Conservation (phyloP, 2,329 filamentous ascomycete genomes). For the Hypoxylon sp. region DNA sequence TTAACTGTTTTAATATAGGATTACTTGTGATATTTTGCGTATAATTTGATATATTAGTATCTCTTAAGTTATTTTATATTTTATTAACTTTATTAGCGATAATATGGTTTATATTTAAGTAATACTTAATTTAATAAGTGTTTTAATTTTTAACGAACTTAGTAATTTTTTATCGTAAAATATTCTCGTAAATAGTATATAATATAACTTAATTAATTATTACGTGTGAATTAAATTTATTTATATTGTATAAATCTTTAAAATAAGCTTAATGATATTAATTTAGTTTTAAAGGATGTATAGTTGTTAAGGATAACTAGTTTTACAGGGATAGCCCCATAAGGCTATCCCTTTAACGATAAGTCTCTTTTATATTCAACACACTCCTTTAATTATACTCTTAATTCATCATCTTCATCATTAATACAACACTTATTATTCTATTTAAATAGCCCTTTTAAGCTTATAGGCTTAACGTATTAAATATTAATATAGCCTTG, state of each 20-base stretch:
- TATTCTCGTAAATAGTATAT: conserved; percentile 5
- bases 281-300: no score
- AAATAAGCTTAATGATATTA: no score
- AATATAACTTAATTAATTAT: not conserved
- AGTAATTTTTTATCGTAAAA: not conserved
- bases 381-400: no score
- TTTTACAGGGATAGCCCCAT: no score
- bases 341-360: no score
- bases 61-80: conserved; percentile 3
- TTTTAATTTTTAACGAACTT: conserved; percentile 3
- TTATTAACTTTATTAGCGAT: not conserved
- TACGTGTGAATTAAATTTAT: not conserved
- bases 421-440: no score
- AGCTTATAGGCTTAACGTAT: no score
- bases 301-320: no score
- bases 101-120: conserved; percentile 1
- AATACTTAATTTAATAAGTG: not conserved
- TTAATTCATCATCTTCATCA: no score
- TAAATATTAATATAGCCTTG: no score
- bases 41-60: not conserved
- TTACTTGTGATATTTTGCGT: not conserved
- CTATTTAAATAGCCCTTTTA: no score
- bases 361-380: no score
- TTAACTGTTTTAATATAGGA: not conserved
- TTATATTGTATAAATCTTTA: not conserved